Evolutionary conservation across 2,329 filamentous ascomycete species (phyloP), one percentile per base, ranked within the genome.

Genomic region (Hypoxylon sp.): DNA sequence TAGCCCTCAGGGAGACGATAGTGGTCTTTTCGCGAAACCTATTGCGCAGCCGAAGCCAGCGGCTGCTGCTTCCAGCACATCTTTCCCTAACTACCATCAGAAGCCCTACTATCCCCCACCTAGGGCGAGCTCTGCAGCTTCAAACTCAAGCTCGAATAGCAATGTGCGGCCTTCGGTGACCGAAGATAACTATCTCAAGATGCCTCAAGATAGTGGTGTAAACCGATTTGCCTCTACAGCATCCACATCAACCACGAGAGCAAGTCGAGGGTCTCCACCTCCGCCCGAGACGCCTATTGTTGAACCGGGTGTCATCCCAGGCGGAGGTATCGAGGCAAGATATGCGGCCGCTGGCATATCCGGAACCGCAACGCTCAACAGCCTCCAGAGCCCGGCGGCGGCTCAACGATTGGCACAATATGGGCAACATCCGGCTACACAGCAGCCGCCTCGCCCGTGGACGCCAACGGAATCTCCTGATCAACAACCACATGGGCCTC

Each of bases 281-380:
- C 96, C 96, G 1, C 96, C 96, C 7, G 95, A 98, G 79, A 98
- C 96, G 0, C 93, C 96, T 32, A 86, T 95, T 67, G 87, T 91
- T 30, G 92, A 91, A 43, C 92, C 91, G 1, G 89, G 88, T 17
- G 85, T 84, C 58, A 84, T 89, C n/a, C 89, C 91, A 1, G 89
- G 89, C 59, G 93, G 92, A 43, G 93, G 93, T 61, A 97, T 98
- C 73, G 94, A 97, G 78, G 93, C 93, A 55, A 89, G 94, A 60
- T 98, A 97, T 84, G 94, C 94, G 2, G 93, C 94, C 2, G 92
- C 94, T 28, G 94, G 94, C 36, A 97, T 97, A 70, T 93, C 94
- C 2, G 94, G 94, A 2, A 91, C 93, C 0, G 91, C 91, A 2
- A 97, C 94, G 1, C 83, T 97, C 56, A 95, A 88, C 74, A 92